Evolutionary conservation across 148 eudicot species (phyloP).

Genomic region (Camellia sinensis): DNA sequence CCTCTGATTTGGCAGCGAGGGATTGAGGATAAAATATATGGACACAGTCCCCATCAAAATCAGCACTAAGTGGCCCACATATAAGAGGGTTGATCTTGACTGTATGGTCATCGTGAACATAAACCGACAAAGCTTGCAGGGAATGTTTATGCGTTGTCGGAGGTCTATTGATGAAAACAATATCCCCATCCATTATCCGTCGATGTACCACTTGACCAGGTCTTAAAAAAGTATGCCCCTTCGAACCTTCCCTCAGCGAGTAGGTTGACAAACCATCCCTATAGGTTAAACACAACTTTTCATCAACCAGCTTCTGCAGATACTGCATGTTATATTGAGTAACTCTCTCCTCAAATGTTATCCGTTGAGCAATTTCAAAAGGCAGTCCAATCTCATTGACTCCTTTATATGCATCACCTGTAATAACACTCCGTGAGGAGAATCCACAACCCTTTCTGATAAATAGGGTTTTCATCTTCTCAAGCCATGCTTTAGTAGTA

Average conservation of each 20-base stretch:
- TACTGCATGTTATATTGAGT: conserved; percentile 62
- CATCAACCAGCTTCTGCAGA: conserved; percentile 77
- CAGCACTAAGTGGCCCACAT: conserved; percentile 95
- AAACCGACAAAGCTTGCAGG: conserved; percentile 72
- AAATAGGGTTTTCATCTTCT: conserved; percentile 85
- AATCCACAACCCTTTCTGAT: conserved; percentile 95
- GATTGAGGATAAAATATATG: conserved; percentile 98
- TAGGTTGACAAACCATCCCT: conserved; percentile 69
- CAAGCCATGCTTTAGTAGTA: conserved; percentile 92
- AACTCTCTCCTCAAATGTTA: conserved; percentile 86
- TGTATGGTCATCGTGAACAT: conserved; percentile 79
- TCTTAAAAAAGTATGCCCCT: conserved; percentile 83
- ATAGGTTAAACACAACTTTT: conserved; percentile 71
- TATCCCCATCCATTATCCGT: conserved; percentile 91
- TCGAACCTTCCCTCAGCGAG: conserved; percentile 87
- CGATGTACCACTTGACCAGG: conserved; percentile 84
- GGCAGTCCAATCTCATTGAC: conserved; percentile 91
- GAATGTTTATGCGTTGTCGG: conserved; percentile 98
- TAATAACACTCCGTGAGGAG: conserved; percentile 91
- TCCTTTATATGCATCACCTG: conserved; percentile 79
- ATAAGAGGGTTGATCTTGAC: conserved; percentile 88
- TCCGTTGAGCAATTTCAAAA: conserved; percentile 77
- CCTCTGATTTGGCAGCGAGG: conserved; percentile 86
- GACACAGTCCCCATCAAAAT: conserved; percentile 93
- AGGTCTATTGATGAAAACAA: conserved; percentile 86